Evolutionary conservation across 1,284 basidiomycete species (phyloP).

Genomic region (Fomitopsis pinicola): DNA sequence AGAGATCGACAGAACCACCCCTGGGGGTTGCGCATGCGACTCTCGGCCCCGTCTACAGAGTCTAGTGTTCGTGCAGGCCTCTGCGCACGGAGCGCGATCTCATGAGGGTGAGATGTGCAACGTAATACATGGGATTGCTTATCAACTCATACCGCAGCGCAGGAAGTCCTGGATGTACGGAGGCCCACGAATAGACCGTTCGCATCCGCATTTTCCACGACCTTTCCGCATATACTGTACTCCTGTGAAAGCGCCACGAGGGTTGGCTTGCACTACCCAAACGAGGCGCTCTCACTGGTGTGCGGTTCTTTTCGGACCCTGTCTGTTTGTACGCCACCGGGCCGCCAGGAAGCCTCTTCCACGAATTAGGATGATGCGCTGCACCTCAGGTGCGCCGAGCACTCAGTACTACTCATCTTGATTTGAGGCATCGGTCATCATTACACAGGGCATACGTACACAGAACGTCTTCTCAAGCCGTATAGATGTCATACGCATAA

Average conservation of each 20-base stretch:
- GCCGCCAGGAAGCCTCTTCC: background rate
- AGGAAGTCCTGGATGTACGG: background rate
- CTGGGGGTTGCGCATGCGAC: background rate
- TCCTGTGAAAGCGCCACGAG: background rate
- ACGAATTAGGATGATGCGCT: background rate
- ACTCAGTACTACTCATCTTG: too few relatives aligned
- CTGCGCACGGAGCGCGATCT: background rate
- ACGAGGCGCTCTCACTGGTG: background rate
- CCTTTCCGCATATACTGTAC: background rate
- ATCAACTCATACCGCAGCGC: background rate
- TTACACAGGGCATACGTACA: too few relatives aligned
- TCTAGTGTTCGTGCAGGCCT: background rate
- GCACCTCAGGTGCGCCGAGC: too few relatives aligned
- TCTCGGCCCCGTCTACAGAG: background rate
- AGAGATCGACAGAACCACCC: background rate
- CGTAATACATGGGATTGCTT: constrained; percentile 1
- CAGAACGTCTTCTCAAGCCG: too few relatives aligned
- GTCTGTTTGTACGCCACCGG: background rate
- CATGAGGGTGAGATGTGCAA: background rate
- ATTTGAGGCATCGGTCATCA: too few relatives aligned
- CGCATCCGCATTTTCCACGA: background rate
- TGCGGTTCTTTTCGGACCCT: background rate
- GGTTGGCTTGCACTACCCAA: background rate
- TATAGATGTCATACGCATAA: background rate
- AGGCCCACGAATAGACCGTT: background rate